These are phyloP conservation scores for Eucalyptus shirleyi DNA, from an alignment of 345 rosid species.

Conservation along the genomic window DNA sequence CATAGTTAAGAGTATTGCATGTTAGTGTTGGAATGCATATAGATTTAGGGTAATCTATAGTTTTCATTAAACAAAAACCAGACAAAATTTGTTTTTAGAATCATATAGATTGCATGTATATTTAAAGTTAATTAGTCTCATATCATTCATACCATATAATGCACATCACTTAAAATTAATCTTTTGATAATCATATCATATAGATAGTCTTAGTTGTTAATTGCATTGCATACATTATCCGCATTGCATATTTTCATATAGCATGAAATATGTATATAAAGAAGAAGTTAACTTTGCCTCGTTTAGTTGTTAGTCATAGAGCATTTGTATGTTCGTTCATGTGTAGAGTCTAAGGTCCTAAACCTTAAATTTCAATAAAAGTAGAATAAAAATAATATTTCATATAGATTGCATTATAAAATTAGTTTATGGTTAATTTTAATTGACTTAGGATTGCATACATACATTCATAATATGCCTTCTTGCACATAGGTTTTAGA, in stretches of 20 bases:
- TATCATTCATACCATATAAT: not conserved
- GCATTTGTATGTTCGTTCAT: not conserved
- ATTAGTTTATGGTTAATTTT: not conserved
- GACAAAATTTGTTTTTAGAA: not conserved
- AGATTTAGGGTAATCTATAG: not conserved
- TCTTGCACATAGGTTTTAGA: not conserved
- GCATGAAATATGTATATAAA: not conserved
- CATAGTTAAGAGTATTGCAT: not conserved
- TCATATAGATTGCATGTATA: not conserved
- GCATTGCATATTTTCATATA: not conserved
- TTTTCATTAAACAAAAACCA: not conserved
- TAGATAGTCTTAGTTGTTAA: not conserved
- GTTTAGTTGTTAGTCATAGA: not conserved
- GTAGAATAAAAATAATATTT: not conserved
- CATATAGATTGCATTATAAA: not conserved
- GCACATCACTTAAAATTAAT: not conserved
- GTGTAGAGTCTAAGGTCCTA: not conserved
- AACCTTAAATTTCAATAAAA: too few relatives aligned
- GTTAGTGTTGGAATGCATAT: not conserved
- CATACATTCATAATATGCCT: not conserved
- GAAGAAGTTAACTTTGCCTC: not conserved
- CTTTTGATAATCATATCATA: not conserved
- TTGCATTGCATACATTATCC: not conserved
- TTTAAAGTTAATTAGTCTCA: not conserved
- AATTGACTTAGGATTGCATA: not conserved